Conservation (phyloP, 345 rosid genomes). For the Populus euphratica region DNA sequence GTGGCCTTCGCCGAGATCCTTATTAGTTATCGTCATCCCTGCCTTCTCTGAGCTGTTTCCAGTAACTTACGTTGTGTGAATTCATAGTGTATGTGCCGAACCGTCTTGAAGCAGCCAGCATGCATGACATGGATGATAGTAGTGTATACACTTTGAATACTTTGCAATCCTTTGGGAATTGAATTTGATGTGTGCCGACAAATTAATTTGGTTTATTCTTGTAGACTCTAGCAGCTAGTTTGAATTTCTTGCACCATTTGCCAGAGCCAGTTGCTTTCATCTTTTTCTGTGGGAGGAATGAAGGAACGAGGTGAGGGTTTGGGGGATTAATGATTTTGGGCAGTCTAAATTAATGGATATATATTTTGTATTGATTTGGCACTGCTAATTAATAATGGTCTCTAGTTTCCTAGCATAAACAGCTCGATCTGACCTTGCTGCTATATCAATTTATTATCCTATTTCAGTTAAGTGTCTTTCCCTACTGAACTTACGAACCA, state of each 20-base stretch:
- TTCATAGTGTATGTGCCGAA: neutral
- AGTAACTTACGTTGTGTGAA: neutral
- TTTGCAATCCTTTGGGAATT: neutral
- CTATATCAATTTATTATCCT: neutral
- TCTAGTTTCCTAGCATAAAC: neutral
- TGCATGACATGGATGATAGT: neutral
- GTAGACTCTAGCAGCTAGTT: neutral
- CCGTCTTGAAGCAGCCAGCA: neutral
- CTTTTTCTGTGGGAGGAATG: neutral
- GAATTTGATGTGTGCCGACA: neutral
- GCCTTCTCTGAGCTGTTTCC: neutral
- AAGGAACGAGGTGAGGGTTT: too few relatives aligned
- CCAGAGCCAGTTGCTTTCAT: neutral
- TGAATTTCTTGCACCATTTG: neutral
- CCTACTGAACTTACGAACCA: slow-evolving; percentile 33
- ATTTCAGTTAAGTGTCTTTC: slow-evolving; percentile 9
- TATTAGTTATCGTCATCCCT: neutral
- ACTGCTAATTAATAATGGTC: neutral
- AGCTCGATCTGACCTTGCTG: neutral
- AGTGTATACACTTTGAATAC: neutral
- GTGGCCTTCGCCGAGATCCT: neutral
- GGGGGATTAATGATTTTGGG: neutral
- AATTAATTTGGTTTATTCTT: neutral
- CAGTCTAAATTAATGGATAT: neutral
- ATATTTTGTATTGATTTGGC: neutral